Evolutionary conservation across 78 protist species (phyloP), one percentile per base, ranked within the genome.

Genomic region (Parvularia atlantis): DNA sequence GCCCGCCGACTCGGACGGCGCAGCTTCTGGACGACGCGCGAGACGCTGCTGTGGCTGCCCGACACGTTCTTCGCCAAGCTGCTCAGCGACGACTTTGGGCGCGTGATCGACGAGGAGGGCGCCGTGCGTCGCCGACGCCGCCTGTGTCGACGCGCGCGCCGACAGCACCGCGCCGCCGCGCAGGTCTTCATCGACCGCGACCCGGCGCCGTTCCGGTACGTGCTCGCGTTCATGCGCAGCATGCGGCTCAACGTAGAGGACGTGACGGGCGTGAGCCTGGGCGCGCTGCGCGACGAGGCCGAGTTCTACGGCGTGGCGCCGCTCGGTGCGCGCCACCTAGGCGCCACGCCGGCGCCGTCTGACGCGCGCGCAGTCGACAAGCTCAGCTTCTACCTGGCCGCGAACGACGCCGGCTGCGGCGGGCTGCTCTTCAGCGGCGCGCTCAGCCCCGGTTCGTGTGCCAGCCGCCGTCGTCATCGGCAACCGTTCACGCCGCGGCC

Each of bases 181-280:
- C n/a, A n/a, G 50, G 24, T 31, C 39, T 57, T 57, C 13, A 57
- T 57, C 37, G 63, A 57, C 63, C 63, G 63, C 63, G 63, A 57
- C 17, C 63, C 63, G 41, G 39, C 4, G 35, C 17, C 28, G 28
- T 57, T 57, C 28, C 35, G 2, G 35, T 7, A 5, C 40, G 28
- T 57, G 14, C 37, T 57, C 41, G 14, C 3, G 35, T 57, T 31
- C 17, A 2, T 57, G 63, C 63, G 63, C 39, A 30, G 35, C 37
- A 13, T 2, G 37, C 6, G 6, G 28, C 4, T 57, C 39, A 2
- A 6, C 24, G 3, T 9, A 2, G n/a, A n/a, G n/a, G n/a, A 14
- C 59, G 59, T 14, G 33, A 6, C 39, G 3, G 37, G 20, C 19
- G 41, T 57, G 40, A 2, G 20, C 37, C 19, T 31, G 17, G 28